phyloP scores from a whole-genome alignment of 306 rosid genomes.

The Quercus dentata region DNA sequence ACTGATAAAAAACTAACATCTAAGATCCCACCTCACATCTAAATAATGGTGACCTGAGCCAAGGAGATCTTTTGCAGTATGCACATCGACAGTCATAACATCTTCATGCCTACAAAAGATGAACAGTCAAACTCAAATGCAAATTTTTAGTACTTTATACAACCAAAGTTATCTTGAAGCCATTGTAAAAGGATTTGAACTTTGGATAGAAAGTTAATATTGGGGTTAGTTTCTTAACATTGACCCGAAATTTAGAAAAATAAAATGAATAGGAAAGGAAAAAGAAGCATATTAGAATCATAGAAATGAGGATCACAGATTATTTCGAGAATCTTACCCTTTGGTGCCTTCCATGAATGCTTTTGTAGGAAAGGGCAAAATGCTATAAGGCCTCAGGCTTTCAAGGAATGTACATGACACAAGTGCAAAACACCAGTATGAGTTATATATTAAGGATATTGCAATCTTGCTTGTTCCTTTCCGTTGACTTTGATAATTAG shows the following conservation, averaged over 20 bases:
- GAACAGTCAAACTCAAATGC: background rate
- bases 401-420: background rate
- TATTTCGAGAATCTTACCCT: background rate
- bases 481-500: background rate
- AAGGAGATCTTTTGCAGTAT: constrained; percentile 38
- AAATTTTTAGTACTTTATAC: background rate
- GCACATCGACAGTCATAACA: constrained; percentile 35
- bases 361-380: background rate
- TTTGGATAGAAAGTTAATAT: background rate
- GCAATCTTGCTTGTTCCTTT: background rate
- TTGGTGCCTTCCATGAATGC: constrained; percentile 18
- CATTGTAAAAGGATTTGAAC: background rate
- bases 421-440: background rate
- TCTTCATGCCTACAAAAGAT: constrained; percentile 32
- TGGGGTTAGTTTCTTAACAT: background rate
- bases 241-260: background rate
- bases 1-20: background rate
- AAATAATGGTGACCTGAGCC: constrained; percentile 26
- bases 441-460: background rate
- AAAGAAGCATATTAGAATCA: background rate
- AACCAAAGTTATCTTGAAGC: background rate
- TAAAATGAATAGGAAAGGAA: background rate
- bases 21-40: constrained; percentile 36
- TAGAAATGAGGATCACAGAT: background rate
- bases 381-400: background rate